Base-by-base conservation (phyloP, 106 monocot species). In the Acorus calamus region DNA sequence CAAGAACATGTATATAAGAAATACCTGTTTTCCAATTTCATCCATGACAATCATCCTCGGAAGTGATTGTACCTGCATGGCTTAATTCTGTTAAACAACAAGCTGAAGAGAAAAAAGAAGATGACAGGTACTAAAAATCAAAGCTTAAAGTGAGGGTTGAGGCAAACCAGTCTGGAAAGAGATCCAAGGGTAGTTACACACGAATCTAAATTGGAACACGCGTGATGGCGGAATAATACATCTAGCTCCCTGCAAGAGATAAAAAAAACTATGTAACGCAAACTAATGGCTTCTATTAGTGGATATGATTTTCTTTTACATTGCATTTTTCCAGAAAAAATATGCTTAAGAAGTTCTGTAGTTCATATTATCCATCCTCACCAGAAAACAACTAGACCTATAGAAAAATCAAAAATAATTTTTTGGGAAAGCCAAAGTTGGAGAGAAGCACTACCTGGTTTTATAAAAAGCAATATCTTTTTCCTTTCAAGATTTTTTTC, bases 1-100 rank as follows among this genome's bases (percentile, higher is more conserved):
- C 62, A 63, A 55, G 53, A 46, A 52, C 52, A 42, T 55, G 13
- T 41, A 50, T 8, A 3, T 47, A 11, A 12, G 50, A 68, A 59
- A 46, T 0, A 91, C 96, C 96, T 96, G 91, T 71, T 85, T 96
- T 65, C 96, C 91, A 65, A 96, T 96, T 77, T 91, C 96, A 80
- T 96, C 87, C 74, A 80, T 80, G 46, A 96, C 85, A 64, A 96
- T 96, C 96, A 91, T 96, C 76, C 96, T 87, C 51, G 96, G 96
- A 73, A 96, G 91, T 59, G 96, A 96, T 61, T 85, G 80, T 63
- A 91, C 90, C 96, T 96, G 82, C 11, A 62, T 70, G 46, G 56
- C 55, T 56, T 42, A 41, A 14, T 11, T n/a, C n/a, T 71, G 48
- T 42, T 53, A 58, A 49, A 53, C 44, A 12, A 54, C 53, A 57